Evolutionary conservation across 2,329 filamentous ascomycete genomes (phyloP).

Genomic region (Fusarium papillatum): DNA sequence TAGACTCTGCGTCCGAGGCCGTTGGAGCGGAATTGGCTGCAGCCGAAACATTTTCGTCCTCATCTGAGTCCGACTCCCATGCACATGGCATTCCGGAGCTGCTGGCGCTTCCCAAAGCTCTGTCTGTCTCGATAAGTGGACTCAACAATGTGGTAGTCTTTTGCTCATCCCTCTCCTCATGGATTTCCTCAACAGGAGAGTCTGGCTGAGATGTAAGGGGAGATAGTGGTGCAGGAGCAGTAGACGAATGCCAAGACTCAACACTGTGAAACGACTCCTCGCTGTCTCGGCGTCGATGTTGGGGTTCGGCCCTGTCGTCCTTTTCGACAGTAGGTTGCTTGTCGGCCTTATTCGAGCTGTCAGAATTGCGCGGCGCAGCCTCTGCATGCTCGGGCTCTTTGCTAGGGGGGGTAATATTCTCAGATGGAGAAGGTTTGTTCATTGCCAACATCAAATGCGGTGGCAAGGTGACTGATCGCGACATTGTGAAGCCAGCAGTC

Average conservation of each 20-base stretch:
- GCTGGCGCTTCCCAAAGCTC: slow-evolving; percentile 10
- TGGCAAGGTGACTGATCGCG: slow-evolving; percentile 46
- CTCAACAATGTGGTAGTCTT: slow-evolving; percentile 1
- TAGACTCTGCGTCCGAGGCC: neutral
- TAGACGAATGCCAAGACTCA: slow-evolving; percentile 64
- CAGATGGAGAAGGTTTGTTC: slow-evolving; percentile 46
- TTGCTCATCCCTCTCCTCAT: slow-evolving; percentile 10
- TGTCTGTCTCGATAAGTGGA: slow-evolving; percentile 9
- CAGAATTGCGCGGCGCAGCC: neutral
- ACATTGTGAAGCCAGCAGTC: slow-evolving; percentile 45
- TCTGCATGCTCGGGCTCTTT: slow-evolving; percentile 7
- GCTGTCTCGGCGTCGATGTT: slow-evolving; percentile 32
- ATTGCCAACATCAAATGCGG: slow-evolving; percentile 43
- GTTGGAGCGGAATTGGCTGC: slow-evolving; percentile 30
- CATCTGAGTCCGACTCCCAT: slow-evolving; percentile 42
- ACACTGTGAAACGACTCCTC: slow-evolving; percentile 68
- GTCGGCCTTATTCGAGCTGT: neutral
- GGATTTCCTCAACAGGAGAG: slow-evolving; percentile 48
- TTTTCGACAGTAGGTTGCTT: neutral
- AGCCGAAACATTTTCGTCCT: slow-evolving; percentile 42
- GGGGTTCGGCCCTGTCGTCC: slow-evolving; percentile 1
- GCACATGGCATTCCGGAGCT: slow-evolving; percentile 29
- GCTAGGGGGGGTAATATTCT: slow-evolving; percentile 4
- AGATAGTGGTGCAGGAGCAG: slow-evolving; percentile 55
- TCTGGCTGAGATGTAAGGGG: slow-evolving; percentile 57